These are phyloP conservation scores for Aspergillus floridensis DNA, from an alignment of 2,329 filamentous ascomycete species.

Conservation along the genomic window DNA sequence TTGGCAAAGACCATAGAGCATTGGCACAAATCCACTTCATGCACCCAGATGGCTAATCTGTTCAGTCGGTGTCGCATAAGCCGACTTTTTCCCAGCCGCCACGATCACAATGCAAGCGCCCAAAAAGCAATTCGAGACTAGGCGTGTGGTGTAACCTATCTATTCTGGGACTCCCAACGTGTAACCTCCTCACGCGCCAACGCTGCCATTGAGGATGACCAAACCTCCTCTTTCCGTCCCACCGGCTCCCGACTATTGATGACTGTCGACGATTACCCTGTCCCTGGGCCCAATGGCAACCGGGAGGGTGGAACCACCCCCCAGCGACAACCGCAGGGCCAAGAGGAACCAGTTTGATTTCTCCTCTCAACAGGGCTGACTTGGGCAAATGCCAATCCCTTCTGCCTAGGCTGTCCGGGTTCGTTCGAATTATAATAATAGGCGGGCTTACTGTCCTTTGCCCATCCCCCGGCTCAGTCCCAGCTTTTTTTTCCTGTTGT, in stretches of 20 bases:
- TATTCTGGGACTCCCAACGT: background rate
- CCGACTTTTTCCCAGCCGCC: background rate
- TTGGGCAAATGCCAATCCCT: background rate
- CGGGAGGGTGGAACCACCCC: background rate
- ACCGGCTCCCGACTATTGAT: background rate
- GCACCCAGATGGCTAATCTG: background rate
- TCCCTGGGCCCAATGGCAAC: background rate
- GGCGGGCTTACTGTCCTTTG: background rate
- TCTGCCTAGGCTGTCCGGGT: background rate
- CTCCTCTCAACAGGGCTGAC: conserved; percentile 1
- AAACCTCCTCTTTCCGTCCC: background rate
- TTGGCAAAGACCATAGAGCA: background rate
- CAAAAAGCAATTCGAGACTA: background rate
- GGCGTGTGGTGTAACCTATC: background rate
- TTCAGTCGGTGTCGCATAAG: background rate
- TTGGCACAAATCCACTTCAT: background rate
- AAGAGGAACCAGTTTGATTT: background rate
- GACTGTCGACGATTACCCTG: background rate
- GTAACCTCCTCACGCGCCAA: background rate
- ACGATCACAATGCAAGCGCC: background rate
- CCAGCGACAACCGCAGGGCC: conserved; percentile 2
- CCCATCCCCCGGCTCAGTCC: background rate
- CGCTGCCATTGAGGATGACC: background rate
- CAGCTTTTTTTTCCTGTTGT: background rate
- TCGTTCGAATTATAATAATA: background rate